Evolutionary conservation across 495 filamentous ascomycete species (phyloP), one percentile per base, ranked within the genome.

Genomic region (Tuber melanosporum): DNA sequence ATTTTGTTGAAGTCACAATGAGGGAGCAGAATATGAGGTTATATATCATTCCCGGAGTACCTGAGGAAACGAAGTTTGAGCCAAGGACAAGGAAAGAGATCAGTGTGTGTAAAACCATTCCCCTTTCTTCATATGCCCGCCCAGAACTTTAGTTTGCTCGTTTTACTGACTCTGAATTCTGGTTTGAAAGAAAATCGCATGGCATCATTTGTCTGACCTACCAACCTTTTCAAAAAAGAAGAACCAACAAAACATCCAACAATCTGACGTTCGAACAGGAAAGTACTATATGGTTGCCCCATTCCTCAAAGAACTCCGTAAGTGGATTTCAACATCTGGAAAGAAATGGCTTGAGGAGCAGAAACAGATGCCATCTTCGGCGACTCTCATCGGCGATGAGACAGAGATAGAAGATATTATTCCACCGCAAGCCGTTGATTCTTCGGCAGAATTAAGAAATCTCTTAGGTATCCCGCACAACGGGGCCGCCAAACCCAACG

Each of bases 281-380:
- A 98, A 93, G 82, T 98, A 97, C 83, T 98, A 97, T 84, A 98
- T 98, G 94, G 95, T 99, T 26, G 94, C 93, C 3, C 94, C 95
- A 0, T 98, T 99, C 82, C 86, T 99, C 77, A 89, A 88, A 47
- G 93, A 88, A 32, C 85, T 99, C 70, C 94, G 94, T 83, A 93
- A 93, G 83, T 99, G 95, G 95, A 94, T 98, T 43, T 84, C 90
- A 19, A 82, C 89, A 91, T 82, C 93, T 95, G 86, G 92, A 88
- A 86, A 93, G 89, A 84, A 85, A 87, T 66, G 91, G 92, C 81
- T 84, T 82, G 6, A 84, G 84, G 77, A 86, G 84, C 71, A 79
- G 76, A 62, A 80, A 78, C 73, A 80, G 36, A 74, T 74, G 49
- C 77, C 77, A 0, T 71, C 76, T 10, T 77, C 70, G 36, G 72